phyloP scores from a whole-genome alignment of 305 asterid genomes.

The Solanum hybrid region DNA sequence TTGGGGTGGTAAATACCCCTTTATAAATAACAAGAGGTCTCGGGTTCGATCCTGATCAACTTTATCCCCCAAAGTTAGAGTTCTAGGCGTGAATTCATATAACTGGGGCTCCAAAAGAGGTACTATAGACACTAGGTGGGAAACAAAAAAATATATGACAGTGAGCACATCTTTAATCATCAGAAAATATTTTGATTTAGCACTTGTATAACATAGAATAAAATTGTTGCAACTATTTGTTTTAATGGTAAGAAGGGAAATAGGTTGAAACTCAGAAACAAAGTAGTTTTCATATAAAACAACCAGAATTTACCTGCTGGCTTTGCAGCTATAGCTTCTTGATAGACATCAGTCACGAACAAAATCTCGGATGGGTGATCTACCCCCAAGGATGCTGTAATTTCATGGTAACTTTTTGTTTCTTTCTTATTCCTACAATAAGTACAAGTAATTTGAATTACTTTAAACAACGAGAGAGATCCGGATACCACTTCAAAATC shows the following conservation, averaged over 20 bases:
- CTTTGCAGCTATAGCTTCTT: slow-evolving; percentile 95
- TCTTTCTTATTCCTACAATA: slow-evolving; percentile 72
- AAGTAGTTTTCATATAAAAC: background rate
- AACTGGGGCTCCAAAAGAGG: background rate
- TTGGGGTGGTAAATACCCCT: background rate
- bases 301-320: slow-evolving; percentile 61
- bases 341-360: slow-evolving; percentile 74
- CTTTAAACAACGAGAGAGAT: background rate
- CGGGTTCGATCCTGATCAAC: background rate
- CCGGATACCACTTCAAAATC: background rate
- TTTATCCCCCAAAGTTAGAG: background rate
- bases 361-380: slow-evolving; percentile 72
- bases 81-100: background rate
- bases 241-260: background rate
- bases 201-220: background rate
- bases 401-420: slow-evolving; percentile 65
- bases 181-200: background rate
- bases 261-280: background rate
- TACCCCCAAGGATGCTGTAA: slow-evolving; percentile 71
- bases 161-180: background rate
- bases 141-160: background rate
- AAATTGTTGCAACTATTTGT: background rate
- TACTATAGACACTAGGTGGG: background rate
- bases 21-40: background rate
- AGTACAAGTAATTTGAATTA: background rate